Base-by-base conservation (phyloP, 2,329 filamentous ascomycete species). In the Apiospora kogelbergensis region DNA sequence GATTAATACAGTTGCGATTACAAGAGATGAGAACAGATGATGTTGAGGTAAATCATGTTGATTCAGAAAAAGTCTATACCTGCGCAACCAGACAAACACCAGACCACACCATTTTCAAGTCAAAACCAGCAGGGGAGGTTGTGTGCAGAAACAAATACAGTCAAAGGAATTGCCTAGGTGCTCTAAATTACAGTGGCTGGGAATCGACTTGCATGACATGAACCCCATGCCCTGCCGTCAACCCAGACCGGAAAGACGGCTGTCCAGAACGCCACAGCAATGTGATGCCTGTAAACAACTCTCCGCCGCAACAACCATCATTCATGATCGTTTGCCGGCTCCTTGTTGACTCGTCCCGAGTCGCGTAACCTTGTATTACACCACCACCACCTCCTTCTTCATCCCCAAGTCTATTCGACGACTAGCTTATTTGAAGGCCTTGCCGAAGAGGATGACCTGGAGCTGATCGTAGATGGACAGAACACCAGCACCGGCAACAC, bases 401-500 rank as follows among this genome's bases (percentile, higher is more conserved):
- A 72, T 74, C 71, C 74, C 71, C 76, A 72, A 76, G 76, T 84
- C 80, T 84, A 83, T 84, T 79, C 78, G 81, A 44, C 26, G 45
- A 53, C 40, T 42, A 42, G 65, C 24, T 24, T 53, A 66, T 66
- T 97, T 97, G 95, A 95, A 99, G 89, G 94, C 93, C 95, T 99
- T 98, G 86, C 96, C 96, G 93, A 99, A 99, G 86, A 99, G 87
- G 85, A 99, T 86, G 84, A 99, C 91, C 93, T 99, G 96, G 85
- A 93, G 93, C 91, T 98, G 95, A 86, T 99, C 96, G 89, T 99
- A 99, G 94, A 99, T 98, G 85, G 96, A 99, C 84, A 99, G 90
- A 84, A 99, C 96, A 99, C 96, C 96, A 89, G 96, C 96, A 94
- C 96, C 97, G 83, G 96, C 96, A 83, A 99, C 96, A 98, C 96